Conservation (phyloP, 129 eudicot species). For the Chrysanthemum lavandulifolium region DNA sequence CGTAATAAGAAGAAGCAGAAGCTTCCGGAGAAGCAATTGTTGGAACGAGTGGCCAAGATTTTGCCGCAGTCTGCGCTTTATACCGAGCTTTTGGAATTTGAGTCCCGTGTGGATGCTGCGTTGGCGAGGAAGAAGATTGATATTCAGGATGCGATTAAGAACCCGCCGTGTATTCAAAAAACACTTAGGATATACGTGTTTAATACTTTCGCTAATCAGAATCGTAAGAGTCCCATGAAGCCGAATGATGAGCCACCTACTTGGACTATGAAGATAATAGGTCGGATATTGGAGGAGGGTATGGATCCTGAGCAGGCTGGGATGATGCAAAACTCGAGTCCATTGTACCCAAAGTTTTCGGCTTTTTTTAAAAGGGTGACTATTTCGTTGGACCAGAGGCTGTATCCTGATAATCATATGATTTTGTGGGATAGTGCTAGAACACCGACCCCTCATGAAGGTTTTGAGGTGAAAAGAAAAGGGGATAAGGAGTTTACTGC, state of each 20-base stretch:
- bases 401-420: constrained; percentile 17
- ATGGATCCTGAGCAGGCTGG: constrained; percentile 14
- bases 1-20: constrained; percentile 19
- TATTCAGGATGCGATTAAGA: constrained; percentile 16
- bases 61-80: constrained; percentile 9
- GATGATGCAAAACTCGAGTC: constrained; percentile 4
- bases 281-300: constrained; percentile 19
- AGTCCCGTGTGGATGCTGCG: constrained; percentile 20
- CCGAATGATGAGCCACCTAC: constrained; percentile 13
- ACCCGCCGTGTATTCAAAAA: constrained; percentile 17
- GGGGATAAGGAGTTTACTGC: constrained; percentile 14
- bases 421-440: constrained; percentile 18
- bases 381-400: constrained; percentile 12
- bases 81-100: constrained; percentile 11
- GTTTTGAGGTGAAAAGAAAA: constrained; percentile 20
- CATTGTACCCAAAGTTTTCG: constrained; percentile 9
- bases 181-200: constrained; percentile 14
- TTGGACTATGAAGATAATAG: constrained; percentile 16
- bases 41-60: constrained; percentile 10
- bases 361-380: constrained; percentile 7
- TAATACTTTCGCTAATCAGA: constrained; percentile 13
- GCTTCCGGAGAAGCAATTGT: constrained; percentile 9
- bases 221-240: constrained; percentile 9
- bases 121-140: constrained; percentile 20
- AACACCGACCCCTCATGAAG: constrained; percentile 18